Percentiles rank a stretch among this genome's conserved stretches.
phyloP scores from a whole-genome alignment of 192 early-diverging fungal genomes.

The Thoreauomyces humboldtii region DNA sequence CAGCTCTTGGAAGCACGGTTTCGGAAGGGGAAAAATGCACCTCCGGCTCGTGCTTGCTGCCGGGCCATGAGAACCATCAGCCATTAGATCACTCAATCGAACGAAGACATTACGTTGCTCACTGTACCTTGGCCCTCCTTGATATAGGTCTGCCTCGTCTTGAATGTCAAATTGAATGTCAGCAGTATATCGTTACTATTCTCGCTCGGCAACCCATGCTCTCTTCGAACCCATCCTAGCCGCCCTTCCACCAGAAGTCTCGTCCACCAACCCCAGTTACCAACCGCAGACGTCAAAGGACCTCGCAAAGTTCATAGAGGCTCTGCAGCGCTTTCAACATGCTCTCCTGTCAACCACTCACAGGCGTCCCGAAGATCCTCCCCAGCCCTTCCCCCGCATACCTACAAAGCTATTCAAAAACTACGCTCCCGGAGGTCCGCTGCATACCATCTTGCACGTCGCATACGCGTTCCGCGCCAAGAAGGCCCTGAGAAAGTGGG shows the following conservation, averaged over 20 bases:
- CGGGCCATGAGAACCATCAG: too few relatives aligned
- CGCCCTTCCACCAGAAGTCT: background rate
- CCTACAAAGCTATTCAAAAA: slow-evolving; percentile 31
- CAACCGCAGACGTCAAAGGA: slow-evolving; percentile 16
- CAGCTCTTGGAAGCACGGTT: too few relatives aligned
- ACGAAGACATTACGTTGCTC: too few relatives aligned
- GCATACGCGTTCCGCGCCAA: slow-evolving; percentile 10
- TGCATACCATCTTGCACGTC: slow-evolving; percentile 10
- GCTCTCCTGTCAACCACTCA: background rate
- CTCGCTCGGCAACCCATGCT: slow-evolving; percentile 2
- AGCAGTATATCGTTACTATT: background rate
- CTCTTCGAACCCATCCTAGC: slow-evolving; percentile 2
- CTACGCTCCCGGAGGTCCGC: slow-evolving; percentile 8
- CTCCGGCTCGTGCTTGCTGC: too few relatives aligned
- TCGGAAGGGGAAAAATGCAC: too few relatives aligned
- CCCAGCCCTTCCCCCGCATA: slow-evolving; percentile 12
- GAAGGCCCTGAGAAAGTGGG: slow-evolving; percentile 14
- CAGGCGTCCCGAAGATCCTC: background rate
- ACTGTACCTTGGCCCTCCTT: too few relatives aligned
- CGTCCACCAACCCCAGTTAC: too few relatives aligned
- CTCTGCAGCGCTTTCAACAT: slow-evolving; percentile 17
- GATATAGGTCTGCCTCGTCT: too few relatives aligned
- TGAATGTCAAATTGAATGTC: too few relatives aligned
- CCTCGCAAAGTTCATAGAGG: background rate
- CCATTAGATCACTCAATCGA: too few relatives aligned